Evolutionary conservation across 768 basidiomycete species (phyloP), one percentile per base, ranked within the genome.

Genomic region (Pleurotus sapidus): DNA sequence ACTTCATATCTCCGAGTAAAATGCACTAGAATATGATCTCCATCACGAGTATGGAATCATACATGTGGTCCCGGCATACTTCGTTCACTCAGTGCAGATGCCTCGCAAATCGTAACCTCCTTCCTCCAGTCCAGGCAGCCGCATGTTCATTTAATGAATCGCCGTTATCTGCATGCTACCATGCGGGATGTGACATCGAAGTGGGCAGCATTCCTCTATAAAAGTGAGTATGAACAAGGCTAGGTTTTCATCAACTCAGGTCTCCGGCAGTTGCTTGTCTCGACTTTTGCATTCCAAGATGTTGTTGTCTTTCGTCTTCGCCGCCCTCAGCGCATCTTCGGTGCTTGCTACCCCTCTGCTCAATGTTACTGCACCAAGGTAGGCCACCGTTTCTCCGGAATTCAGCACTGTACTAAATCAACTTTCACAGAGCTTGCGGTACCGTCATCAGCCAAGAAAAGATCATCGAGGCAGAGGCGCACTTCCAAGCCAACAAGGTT

Each of bases 401-500:
- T 20, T 20, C 20, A 12, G 23, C 17, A 17, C 45, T 56, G 43
- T 48, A 50, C 12, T 34, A 34, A 34, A 8, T 34, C 30, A 11
- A 34, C 30, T 11, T 34, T 8, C 3, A 30, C 51, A 76, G 75
- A 61, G 57, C 58, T 14, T 81, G 80, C 57, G 79, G 77, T 49
- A 74, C 70, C 7, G 59, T 59, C 56, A 69, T 75, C 60, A 72
- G 68, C 51, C 70, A 70, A 38, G 74, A 69, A 18, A 57, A 74
- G 53, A 55, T 78, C 49, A 62, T 63, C 42, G 65, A 63, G 2
- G 67, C 70, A 40, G 78, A 81, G 67, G 68, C 69, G 50, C 72
- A 78, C 65, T 81, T 80, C 64, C 59, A 64, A 12, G 70, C 67
- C 25, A 70, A 81, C 69, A 71, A 72, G 56, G 68, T 77, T 38